A percentile compares a stretch with the other conserved stretches of the same genome.
These are phyloP conservation scores for Perkinsus marinus DNA, from an alignment of 169 alveolate species.

Conservation along the genomic window DNA sequence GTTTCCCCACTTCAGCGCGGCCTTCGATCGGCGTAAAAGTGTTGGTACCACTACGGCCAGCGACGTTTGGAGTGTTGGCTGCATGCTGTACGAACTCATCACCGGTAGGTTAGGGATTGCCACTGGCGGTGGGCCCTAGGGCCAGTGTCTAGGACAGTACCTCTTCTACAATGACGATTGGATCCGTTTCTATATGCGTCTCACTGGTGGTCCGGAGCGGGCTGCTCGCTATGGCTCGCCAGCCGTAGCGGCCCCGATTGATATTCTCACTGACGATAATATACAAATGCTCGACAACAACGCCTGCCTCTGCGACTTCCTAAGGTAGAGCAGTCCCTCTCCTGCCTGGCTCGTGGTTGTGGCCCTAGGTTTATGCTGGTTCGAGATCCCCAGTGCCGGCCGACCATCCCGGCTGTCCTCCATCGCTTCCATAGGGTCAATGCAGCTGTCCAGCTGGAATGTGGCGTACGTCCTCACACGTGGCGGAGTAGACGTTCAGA, in stretches of 20 bases:
- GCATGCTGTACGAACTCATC: slow-evolving; percentile 73
- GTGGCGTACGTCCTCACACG: not conserved
- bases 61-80: slow-evolving; percentile 83
- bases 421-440: slow-evolving; percentile 69
- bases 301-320: slow-evolving; percentile 56
- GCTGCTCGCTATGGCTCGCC: not conserved
- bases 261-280: slow-evolving; percentile 52
- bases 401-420: slow-evolving; percentile 58
- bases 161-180: slow-evolving; percentile 49
- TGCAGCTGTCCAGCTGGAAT: slow-evolving; percentile 21
- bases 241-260: not conserved
- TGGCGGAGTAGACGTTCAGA: not conserved
- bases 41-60: slow-evolving; percentile 70
- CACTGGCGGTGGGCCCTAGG: slow-evolving; percentile 9
- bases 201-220: slow-evolving; percentile 19
- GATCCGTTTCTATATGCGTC: slow-evolving; percentile 31
- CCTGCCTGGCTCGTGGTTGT: not conserved
- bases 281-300: slow-evolving; percentile 44
- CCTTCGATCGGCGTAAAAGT: slow-evolving; percentile 63
- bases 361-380: slow-evolving; percentile 37
- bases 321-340: slow-evolving; percentile 24
- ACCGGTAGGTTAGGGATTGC: slow-evolving; percentile 72
- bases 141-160: not conserved
- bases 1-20: slow-evolving; percentile 43
- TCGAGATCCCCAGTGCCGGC: slow-evolving; percentile 59